Percentiles rank a stretch among this genome's conserved stretches.
These are phyloP conservation scores for Lyophyllum semitale DNA, from an alignment of 768 basidiomycete species.

Conservation along the genomic window DNA sequence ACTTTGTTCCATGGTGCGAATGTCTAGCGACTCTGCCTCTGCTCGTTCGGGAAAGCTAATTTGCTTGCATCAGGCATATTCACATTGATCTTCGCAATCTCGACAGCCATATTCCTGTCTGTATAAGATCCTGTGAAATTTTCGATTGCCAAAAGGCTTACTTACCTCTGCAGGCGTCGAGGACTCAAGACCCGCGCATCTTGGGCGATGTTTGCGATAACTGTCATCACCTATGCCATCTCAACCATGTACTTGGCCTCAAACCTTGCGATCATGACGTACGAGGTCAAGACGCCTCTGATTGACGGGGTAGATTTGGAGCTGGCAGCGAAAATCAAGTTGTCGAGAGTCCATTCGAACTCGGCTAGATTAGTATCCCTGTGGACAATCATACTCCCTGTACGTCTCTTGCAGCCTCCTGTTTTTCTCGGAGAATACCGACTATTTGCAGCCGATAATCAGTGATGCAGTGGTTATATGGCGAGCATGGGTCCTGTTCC, in stretches of 20 bases:
- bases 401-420: not conserved
- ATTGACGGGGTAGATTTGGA: not conserved
- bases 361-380: not conserved
- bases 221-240: not conserved
- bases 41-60: not conserved
- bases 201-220: conserved; percentile 3
- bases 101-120: conserved; percentile 35
- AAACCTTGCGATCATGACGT: not conserved
- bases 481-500: conserved; percentile 9
- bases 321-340: not conserved
- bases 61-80: conserved; percentile 3
- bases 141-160: conserved; percentile 6
- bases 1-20: not conserved
- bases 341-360: not conserved
- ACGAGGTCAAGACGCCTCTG: not conserved
- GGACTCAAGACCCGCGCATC: conserved; percentile 9
- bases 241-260: conserved; percentile 10
- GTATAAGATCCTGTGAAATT: conserved; percentile 19
- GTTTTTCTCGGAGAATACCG: conserved; percentile 20
- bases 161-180: conserved; percentile 2
- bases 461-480: conserved; percentile 11
- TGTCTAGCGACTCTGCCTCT: not conserved
- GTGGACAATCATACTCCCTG: not conserved
- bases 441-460: conserved; percentile 10
- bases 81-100: conserved; percentile 23